phyloP scores from a whole-genome alignment of 257 asterid genomes.

The Cinchona pubescens region DNA sequence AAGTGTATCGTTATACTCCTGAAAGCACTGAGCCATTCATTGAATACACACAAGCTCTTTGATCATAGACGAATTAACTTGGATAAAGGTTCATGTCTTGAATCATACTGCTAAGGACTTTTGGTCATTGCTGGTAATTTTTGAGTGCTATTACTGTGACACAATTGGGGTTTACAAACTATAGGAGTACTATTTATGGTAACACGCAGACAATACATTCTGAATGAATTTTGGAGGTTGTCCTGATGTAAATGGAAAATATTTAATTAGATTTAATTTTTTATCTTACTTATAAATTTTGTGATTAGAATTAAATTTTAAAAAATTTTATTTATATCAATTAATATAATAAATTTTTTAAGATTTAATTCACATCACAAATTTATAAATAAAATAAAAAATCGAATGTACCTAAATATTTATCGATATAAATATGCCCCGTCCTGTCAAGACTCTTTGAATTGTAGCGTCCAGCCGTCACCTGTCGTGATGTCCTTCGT shows the following conservation, averaged over 20 bases:
- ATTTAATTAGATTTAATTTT: too few species aligned
- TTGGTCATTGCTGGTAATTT: not conserved
- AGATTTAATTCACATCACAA: too few species aligned
- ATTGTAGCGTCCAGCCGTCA: not conserved
- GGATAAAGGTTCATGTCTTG: conserved; percentile 10
- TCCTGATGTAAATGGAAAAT: too few species aligned
- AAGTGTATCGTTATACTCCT: too few species aligned
- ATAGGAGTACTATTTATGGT: not conserved
- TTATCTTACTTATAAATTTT: too few species aligned
- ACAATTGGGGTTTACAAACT: not conserved
- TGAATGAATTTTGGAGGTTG: too few species aligned
- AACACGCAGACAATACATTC: not conserved
- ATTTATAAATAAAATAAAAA: too few species aligned
- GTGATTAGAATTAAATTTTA: too few species aligned
- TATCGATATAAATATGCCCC: not conserved
- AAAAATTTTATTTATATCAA: too few species aligned
- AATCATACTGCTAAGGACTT: conserved; percentile 8
- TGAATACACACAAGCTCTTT: not conserved
- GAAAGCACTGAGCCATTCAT: conserved; percentile 9
- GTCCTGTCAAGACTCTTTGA: not conserved
- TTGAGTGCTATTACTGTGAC: not conserved
- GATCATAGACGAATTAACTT: not conserved
- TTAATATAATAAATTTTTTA: too few species aligned
- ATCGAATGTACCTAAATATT: too few species aligned
- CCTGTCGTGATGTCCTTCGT: not conserved